Evolutionary conservation across 345 rosid species (phyloP), one percentile per base, ranked within the genome.

Genomic region (Ailanthus altissimus): DNA sequence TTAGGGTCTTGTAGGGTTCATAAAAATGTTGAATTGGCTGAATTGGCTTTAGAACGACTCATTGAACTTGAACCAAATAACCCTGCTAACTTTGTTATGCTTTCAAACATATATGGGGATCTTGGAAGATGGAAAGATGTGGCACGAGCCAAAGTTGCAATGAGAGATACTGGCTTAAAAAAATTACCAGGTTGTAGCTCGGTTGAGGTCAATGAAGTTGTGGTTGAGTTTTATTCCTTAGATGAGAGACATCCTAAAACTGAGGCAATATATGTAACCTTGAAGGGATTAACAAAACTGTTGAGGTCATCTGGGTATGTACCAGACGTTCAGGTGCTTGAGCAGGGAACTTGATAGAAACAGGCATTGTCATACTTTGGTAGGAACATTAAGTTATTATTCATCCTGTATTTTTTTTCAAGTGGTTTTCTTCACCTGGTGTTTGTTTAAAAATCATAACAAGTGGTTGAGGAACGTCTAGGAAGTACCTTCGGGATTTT

Each of bases 111-210:
- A 47, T 90, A 94, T 62, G 93, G 96, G 47, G 93, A 90, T 76
- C 68, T 79, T 25, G 89, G 97, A 51, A 86, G 90, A 77, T 88
- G 91, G 89, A 84, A 89, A 79, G 97, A 94, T 74, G 88, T 83
- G 73, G 94, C 98, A 5, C 81, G 85, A 79, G 75, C 88, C 20
- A 94, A 93, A 83, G 86, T 89, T 77, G 95, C 93, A 57, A 88
- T 88, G 94, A 87, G 96, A 76, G 92, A 93, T 78, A 93, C 94
- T 0, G 97, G 97, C 53, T 76, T 74, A 67, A 91, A 80, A 82
- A 94, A 94, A 84, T 72, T 80, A 73, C 92, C 97, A 23, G 98
- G 98, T 5, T 86, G 91, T 74, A 93, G 98, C 87, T 86, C 81
- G 82, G 85, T 93, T 69, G 97, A 90, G 86, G 84, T 88, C 1